Base-by-base conservation (phyloP, 2,329 filamentous ascomycete species). In the Cladorrhinum sp. region DNA sequence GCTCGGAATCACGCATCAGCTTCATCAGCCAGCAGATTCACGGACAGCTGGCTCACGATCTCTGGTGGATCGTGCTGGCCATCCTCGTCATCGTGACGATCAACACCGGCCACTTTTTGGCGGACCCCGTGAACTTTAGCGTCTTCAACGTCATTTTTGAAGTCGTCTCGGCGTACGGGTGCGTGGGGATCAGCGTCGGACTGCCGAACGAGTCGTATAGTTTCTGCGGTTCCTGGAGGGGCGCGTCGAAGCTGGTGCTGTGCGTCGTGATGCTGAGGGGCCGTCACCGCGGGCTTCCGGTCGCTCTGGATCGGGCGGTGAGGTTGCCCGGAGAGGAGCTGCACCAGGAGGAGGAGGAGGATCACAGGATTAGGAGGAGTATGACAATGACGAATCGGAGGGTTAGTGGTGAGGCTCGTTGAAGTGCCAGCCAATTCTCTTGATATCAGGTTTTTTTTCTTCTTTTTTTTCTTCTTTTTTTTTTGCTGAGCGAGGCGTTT, bases 41-140 rank as follows among this genome's bases (percentile, higher is more conserved):
- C 28, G 80, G 80, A 16, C 86, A 88, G 67, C 76, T 88, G 2
- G 82, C 83, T 8, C 85, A 88, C 69, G 86, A 88, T 66, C 75
- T 88, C 10, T 88, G 85, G 86, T 86, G 82, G 78, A 79, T 88
- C 14, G 80, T 84, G 1, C 70, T 87, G 1, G 84, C 84, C 0
- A 79, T 86, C 4, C 75, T 87, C n/a, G 73, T 84, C 24, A 86
- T 88, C 61, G 77, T 79, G 26, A 81, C 82, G 59, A 83, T 85
- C 53, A 85, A 88, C 69, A 82, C 81, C 1, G 73, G 75, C 9
- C 79, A 84, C 59, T 85, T 84, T 61, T 71, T 79, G 1, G 69
- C 72, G 18, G 79, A 86, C 59, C 83, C 83, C 0, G 73, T 76
- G n/a, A 80, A 69, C 36, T 85, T 79, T 69, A 81, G 80, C 26